Evolutionary conservation across 1,139 yeast genomes (phyloP).

Genomic region (Geotrichum bryndzae): DNA sequence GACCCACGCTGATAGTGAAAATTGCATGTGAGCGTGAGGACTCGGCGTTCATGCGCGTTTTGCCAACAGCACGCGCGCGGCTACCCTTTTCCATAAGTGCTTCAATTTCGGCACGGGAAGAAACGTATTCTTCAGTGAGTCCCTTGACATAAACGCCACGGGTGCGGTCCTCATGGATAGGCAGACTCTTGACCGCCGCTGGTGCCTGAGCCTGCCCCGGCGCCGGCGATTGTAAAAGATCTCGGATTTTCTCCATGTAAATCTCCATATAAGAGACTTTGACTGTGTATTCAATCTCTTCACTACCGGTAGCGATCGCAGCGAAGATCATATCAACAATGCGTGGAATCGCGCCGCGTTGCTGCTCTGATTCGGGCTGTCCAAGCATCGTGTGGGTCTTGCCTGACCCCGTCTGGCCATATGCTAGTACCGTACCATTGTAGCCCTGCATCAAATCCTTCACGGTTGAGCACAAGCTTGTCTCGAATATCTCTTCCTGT

Average conservation of each 20-base stretch:
- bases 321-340: slow-evolving; percentile 62
- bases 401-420: slow-evolving; percentile 88
- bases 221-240: slow-evolving; percentile 43
- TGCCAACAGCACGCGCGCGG: slow-evolving; percentile 48
- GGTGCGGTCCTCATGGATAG: slow-evolving; percentile 60
- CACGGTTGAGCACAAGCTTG: slow-evolving; percentile 38
- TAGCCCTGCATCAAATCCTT: slow-evolving; percentile 71
- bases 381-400: slow-evolving; percentile 88
- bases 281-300: slow-evolving; percentile 60
- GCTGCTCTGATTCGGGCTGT: slow-evolving; percentile 33
- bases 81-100: slow-evolving; percentile 53
- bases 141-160: slow-evolving; percentile 70
- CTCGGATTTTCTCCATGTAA: slow-evolving; percentile 70
- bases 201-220: background rate
- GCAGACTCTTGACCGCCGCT: slow-evolving; percentile 37
- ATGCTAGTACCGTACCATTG: slow-evolving; percentile 78
- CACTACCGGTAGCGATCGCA: slow-evolving; percentile 46
- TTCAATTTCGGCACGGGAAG: slow-evolving; percentile 54
- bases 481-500: slow-evolving; percentile 39
- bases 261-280: slow-evolving; percentile 76
- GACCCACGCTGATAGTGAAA: slow-evolving; percentile 59
- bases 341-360: slow-evolving; percentile 66
- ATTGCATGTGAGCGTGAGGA: slow-evolving; percentile 82
- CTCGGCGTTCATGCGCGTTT: slow-evolving; percentile 69
- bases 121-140: slow-evolving; percentile 55